Base-by-base conservation (phyloP, 805 yeast genomes). In the Candida michaelii region DNA sequence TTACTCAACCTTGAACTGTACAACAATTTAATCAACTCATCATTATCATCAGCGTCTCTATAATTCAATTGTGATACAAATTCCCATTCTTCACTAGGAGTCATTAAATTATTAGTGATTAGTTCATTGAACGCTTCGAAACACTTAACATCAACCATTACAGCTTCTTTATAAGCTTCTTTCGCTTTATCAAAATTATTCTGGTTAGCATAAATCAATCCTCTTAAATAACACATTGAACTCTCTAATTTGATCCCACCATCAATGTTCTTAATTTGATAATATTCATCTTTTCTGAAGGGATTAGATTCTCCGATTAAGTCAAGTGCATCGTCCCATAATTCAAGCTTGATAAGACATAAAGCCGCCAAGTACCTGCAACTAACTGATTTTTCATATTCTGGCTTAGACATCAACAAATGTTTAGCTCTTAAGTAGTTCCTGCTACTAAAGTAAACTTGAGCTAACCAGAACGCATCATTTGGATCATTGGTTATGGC, bases 381-480 rank as follows among this genome's bases (percentile, higher is more conserved):
- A 51, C 85, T 77, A 3, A 87, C 83, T 34, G 84, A 77, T 42
- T 71, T 63, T 47, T 80, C 77, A 50, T 74, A 79, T 41, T 74
- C 79, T 0, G 73, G 65, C 25, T 74, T 70, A 11, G 79, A 74
- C 13, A 79, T 63, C 15, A 91, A 70, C 31, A 90, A 62, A 48
- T 82, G 82, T 40, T 89, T 77, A 1, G 95, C 97, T 25, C 97
- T 71, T 30, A 83, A 74, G 61, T 80, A 89, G 56, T 85, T 79
- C 9, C 91, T 91, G 43, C 79, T 80, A 43, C 81, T 71, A 60
- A 80, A 88, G 59, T 85, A 82, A 4, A 86, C 95, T 65, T 91
- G 97, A 0, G 96, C 97, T 23, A 91, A 71, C 97, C 97, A 90
- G 62, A 89, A 91, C 9, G 97, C 97, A 59, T 91, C 98, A 55